Evolutionary conservation across 2,329 filamentous ascomycete species (phyloP), one percentile per base, ranked within the genome.

Genomic region (Rhynchosporium graminicola): DNA sequence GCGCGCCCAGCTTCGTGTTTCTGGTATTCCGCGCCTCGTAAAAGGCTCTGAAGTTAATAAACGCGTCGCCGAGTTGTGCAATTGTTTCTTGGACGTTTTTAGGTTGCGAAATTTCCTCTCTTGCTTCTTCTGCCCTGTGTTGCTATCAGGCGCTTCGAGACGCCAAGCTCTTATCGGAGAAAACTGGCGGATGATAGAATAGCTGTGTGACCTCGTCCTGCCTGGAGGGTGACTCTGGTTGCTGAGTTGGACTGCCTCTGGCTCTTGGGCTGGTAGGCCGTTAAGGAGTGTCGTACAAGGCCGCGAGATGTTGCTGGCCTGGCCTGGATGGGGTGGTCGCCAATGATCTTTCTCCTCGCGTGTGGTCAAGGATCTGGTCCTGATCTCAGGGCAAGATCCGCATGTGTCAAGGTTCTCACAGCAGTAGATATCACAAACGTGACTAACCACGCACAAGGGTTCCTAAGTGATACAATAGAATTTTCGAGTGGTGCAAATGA

Each of bases 1-100:
- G 78, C 79, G 79, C 70, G 71, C 73, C 71, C 69, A 71, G 69
- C 68, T 69, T 64, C 56, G 60, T 67, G 50, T 63, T 57, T 54
- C 26, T 66, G 50, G 42, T 58, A 60, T 55, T 61, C 36, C 20
- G 40, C 56, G 45, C 56, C 62, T 60, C 33, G 46, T 28, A 31
- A 43, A 45, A 59, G 55, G 45, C 47, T 40, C 46, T 45, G 20
- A 15, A 60, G 40, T 54, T 38, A 33, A 56, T 57, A 38, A 62
- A 64, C 66, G 63, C 61, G 64, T 66, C 61, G 62, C 9, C 15
- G 56, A 61, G 31, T 31, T 54, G 26, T 54, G 42, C n/a, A 45
- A 13, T 36, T 51, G 26, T 15, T 40, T 45, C 46, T 40, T 50
- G 29, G 45, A 47, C n/a, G 33, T 46, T 47, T 31, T 10, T 47